phyloP scores from a whole-genome alignment of 176 grass and related monocot genomes.

The Carex littledalei region DNA sequence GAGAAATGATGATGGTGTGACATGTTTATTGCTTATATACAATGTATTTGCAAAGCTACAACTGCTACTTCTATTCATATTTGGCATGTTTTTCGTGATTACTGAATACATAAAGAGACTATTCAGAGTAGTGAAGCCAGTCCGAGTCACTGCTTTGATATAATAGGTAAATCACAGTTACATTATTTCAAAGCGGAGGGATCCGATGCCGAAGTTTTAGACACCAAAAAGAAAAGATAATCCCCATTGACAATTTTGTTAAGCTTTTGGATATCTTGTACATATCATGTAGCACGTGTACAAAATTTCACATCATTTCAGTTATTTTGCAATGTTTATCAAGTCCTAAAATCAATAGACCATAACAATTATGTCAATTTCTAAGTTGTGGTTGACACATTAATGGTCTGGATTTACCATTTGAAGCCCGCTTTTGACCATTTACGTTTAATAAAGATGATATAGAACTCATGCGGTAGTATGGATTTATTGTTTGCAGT shows the following conservation, averaged over 20 bases:
- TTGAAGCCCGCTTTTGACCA: background rate
- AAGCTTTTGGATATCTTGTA: background rate
- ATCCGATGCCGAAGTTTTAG: background rate
- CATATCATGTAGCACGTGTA: background rate
- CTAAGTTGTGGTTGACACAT: background rate
- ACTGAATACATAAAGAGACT: slow-evolving; percentile 34
- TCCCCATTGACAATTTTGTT: background rate
- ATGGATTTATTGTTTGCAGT: background rate
- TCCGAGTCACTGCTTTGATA: slow-evolving; percentile 30
- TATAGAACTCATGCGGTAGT: background rate
- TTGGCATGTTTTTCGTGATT: slow-evolving; percentile 39
- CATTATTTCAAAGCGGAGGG: background rate
- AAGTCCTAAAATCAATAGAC: background rate
- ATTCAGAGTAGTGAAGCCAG: slow-evolving; percentile 45
- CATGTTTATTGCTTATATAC: slow-evolving; percentile 22
- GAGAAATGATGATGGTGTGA: slow-evolving; percentile 23
- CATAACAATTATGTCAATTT: background rate
- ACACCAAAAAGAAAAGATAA: background rate
- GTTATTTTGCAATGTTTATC: background rate
- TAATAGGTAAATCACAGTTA: slow-evolving; percentile 26
- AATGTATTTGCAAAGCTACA: slow-evolving; percentile 47
- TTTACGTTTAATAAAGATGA: background rate
- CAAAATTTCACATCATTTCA: background rate
- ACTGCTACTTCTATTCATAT: slow-evolving; percentile 46
- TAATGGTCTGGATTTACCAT: background rate